phyloP scores from a whole-genome alignment of 2,329 filamentous ascomycete species.

The Pseudofabraea citricarpa region DNA sequence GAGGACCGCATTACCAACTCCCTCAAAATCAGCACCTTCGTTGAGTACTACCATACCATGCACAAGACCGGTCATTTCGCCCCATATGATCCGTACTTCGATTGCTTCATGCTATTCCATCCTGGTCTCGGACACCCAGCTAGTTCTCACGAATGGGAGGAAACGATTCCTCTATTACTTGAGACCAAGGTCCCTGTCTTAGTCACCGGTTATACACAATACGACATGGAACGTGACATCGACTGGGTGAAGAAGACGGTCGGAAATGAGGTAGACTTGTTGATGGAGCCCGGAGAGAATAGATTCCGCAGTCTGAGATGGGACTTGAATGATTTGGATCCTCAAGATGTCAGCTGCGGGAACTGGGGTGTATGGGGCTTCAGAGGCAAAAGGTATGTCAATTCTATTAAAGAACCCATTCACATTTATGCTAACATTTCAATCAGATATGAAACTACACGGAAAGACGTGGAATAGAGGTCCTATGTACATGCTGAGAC shows the following conservation, averaged over 20 bases:
- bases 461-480: conserved; percentile 18
- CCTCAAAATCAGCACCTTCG: conserved; percentile 96
- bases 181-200: conserved; percentile 96
- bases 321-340: conserved; percentile 95
- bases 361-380: conserved; percentile 99
- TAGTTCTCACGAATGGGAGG: conserved; percentile 88
- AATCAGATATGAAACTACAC: conserved; percentile 28
- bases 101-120: conserved; percentile 96
- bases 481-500: not conserved
- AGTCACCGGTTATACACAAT: conserved; percentile 92
- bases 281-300: conserved; percentile 92
- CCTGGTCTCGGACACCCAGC: conserved; percentile 93
- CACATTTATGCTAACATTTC: conserved; percentile 9
- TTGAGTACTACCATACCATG: conserved; percentile 97
- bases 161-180: conserved; percentile 81
- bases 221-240: conserved; percentile 89
- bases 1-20: conserved; percentile 85
- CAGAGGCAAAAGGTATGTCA: conserved; percentile 82
- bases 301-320: conserved; percentile 88
- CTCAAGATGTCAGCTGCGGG: conserved; percentile 87
- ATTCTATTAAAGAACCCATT: too few relatives aligned
- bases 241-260: conserved; percentile 84
- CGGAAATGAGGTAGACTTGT: conserved; percentile 83
- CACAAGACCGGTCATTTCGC: conserved; percentile 87
- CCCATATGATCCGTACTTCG: conserved; percentile 96